A percentile compares a stretch with the other conserved stretches of the same genome.
Evolutionary conservation across 2,329 filamentous ascomycete species (phyloP).

Genomic region (Penicillium nordicum): DNA sequence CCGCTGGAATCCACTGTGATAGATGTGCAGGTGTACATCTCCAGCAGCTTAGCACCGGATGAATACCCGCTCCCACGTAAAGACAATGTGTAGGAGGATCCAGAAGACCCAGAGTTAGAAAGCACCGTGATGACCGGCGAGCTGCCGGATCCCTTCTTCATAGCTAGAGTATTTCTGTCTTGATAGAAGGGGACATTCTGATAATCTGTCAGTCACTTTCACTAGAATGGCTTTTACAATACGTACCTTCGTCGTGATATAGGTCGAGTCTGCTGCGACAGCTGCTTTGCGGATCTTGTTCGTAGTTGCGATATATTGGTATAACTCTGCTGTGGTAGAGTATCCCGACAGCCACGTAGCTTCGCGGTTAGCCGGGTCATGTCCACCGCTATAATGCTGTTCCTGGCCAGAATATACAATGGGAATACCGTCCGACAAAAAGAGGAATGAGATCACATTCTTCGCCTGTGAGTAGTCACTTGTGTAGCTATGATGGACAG

Average conservation of each 20-base stretch:
- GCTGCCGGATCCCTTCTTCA: constrained; percentile 42
- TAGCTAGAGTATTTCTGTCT: constrained; percentile 43
- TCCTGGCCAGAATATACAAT: constrained; percentile 68
- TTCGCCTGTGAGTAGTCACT: constrained; percentile 48
- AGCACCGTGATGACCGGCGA: constrained; percentile 42
- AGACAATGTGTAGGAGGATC: constrained; percentile 22
- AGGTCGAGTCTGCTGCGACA: constrained; percentile 36
- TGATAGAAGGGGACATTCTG: constrained; percentile 42
- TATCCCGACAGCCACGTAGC: constrained; percentile 57
- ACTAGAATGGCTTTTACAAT: too few relatives aligned
- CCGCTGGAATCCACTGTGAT: constrained; percentile 45
- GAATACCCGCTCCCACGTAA: constrained; percentile 23
- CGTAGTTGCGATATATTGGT: constrained; percentile 46
- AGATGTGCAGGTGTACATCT: constrained; percentile 40
- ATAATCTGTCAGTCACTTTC: background rate
- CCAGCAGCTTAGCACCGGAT: constrained; percentile 24
- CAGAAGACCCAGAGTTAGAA: constrained; percentile 40
- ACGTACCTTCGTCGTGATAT: constrained; percentile 39
- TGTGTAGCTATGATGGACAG: constrained; percentile 23
- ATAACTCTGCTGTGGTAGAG: constrained; percentile 47
- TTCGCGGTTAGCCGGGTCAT: constrained; percentile 53
- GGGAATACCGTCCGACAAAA: constrained; percentile 60
- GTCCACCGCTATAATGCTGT: constrained; percentile 57
- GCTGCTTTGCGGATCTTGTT: constrained; percentile 52
- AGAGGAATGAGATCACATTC: constrained; percentile 60